Percentiles rank a stretch among this genome's conserved stretches.
These are phyloP conservation scores for Phlegmacium glaucopus DNA, from an alignment of 768 basidiomycete species.

Conservation along the genomic window DNA sequence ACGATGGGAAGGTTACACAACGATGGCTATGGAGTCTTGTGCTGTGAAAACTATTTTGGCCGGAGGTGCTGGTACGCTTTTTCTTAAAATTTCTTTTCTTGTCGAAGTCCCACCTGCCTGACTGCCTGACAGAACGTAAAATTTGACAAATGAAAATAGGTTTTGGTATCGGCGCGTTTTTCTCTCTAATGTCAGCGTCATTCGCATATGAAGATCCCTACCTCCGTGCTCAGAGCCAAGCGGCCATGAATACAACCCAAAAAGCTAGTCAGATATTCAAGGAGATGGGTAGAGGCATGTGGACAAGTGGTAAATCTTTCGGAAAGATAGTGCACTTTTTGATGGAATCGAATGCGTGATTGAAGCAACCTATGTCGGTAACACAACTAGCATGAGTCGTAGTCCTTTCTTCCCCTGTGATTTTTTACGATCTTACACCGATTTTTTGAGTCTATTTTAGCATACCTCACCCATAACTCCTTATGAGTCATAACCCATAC, in stretches of 20 bases:
- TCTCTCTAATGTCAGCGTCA: conserved; percentile 93
- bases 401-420: no score
- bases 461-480: no score
- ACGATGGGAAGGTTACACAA: conserved; percentile 74
- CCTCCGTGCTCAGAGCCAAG: conserved; percentile 59
- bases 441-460: no score
- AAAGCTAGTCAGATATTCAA: conserved; percentile 84
- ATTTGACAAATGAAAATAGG: no score
- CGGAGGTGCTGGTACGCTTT: conserved; percentile 75
- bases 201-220: conserved; percentile 95
- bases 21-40: conserved; percentile 81
- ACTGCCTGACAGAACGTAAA: conserved; percentile 30
- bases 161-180: conserved; percentile 90
- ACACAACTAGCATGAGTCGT: no score
- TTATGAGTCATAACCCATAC: no score
- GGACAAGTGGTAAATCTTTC: conserved; percentile 85
- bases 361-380: no score
- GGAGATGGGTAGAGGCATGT: conserved; percentile 95
- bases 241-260: conserved; percentile 58
- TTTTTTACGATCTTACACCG: no score
- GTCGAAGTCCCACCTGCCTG: background rate
- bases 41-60: conserved; percentile 77
- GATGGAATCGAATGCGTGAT: conserved; percentile 96
- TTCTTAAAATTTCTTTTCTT: no score
- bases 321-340: conserved; percentile 93